A percentile compares a stretch with the other conserved stretches of the same genome.
Conservation (phyloP, 1,139 yeast species). For the Scheffersomyces quercinus region DNA sequence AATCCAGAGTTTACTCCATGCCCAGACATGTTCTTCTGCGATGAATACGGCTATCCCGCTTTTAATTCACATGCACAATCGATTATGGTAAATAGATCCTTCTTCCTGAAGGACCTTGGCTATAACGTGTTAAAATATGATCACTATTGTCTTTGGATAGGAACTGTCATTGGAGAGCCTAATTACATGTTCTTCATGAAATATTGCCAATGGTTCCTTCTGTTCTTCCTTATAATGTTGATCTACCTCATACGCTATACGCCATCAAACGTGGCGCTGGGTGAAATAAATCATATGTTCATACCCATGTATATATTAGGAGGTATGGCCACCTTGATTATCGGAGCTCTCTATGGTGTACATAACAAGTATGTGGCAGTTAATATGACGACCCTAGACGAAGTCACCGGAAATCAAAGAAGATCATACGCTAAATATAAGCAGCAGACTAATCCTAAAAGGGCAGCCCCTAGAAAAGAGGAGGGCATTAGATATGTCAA, state of each 20-base stretch:
- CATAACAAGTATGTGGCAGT: conserved; percentile 38
- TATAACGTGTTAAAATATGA: conserved; percentile 60
- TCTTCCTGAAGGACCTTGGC: conserved; percentile 50
- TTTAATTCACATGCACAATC: conserved; percentile 60
- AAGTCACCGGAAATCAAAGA: conserved; percentile 22
- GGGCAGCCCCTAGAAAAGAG: conserved; percentile 27
- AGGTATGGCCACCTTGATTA: conserved; percentile 45
- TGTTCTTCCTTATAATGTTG: conserved; percentile 29
- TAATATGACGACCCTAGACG: conserved; percentile 48
- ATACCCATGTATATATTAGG: conserved; percentile 41
- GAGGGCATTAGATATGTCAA: conserved; percentile 35
- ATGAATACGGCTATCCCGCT: conserved; percentile 58
- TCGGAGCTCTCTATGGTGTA: conserved; percentile 33
- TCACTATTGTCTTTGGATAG: conserved; percentile 68
- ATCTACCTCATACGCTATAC: conserved; percentile 30
- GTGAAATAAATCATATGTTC: conserved; percentile 45
- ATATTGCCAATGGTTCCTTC: conserved; percentile 38
- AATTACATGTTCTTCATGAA: conserved; percentile 58
- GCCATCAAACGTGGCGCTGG: conserved; percentile 20
- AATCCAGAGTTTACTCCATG: conserved; percentile 20
- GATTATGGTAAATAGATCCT: conserved; percentile 54
- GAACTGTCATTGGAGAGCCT: conserved; percentile 54
- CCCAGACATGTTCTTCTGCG: conserved; percentile 59
- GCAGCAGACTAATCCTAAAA: conserved; percentile 8
- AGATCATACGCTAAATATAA: conserved; percentile 24